phyloP scores from a whole-genome alignment of 2,329 filamentous ascomycete species.

The Fusarium veterinarium region DNA sequence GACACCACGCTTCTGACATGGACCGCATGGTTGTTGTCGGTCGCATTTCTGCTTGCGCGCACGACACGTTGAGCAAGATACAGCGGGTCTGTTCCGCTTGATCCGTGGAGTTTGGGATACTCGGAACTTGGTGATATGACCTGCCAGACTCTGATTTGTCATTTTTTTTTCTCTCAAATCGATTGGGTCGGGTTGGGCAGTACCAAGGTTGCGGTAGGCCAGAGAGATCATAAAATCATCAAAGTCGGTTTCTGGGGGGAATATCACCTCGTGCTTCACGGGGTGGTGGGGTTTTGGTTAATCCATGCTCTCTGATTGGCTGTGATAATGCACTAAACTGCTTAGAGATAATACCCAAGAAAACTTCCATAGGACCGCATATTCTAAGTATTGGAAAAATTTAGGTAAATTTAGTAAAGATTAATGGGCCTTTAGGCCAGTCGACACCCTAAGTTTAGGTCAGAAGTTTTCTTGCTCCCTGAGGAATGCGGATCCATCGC shows the following conservation, averaged over 20 bases:
- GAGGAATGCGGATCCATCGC: neutral
- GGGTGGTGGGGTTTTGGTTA: neutral
- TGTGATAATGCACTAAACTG: fast-evolving
- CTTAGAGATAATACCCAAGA: too few relatives aligned
- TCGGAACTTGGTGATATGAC: conserved; percentile 4
- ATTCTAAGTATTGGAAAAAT: fast-evolving
- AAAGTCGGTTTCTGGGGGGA: too few relatives aligned
- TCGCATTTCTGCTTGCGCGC: conserved; percentile 21
- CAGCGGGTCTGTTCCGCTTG: conserved; percentile 1
- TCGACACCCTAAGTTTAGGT: fast-evolving
- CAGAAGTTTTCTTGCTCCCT: fast-evolving
- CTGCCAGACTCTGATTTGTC: neutral
- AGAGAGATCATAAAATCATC: neutral
- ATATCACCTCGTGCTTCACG: neutral
- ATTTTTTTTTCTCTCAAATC: fast-evolving
- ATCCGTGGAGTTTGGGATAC: neutral
- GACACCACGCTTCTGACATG: conserved; percentile 2
- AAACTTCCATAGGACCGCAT: neutral
- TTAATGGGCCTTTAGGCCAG: fast-evolving
- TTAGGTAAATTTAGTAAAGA: fast-evolving
- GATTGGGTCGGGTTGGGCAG: fast-evolving
- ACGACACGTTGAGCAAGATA: conserved; percentile 19
- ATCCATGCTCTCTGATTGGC: neutral
- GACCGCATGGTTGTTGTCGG: conserved; percentile 12
- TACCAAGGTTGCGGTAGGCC: fast-evolving